Percentiles rank a stretch among this genome's conserved stretches.
phyloP scores from a whole-genome alignment of 2,329 filamentous ascomycete genomes.

The Coniella lustricola region DNA sequence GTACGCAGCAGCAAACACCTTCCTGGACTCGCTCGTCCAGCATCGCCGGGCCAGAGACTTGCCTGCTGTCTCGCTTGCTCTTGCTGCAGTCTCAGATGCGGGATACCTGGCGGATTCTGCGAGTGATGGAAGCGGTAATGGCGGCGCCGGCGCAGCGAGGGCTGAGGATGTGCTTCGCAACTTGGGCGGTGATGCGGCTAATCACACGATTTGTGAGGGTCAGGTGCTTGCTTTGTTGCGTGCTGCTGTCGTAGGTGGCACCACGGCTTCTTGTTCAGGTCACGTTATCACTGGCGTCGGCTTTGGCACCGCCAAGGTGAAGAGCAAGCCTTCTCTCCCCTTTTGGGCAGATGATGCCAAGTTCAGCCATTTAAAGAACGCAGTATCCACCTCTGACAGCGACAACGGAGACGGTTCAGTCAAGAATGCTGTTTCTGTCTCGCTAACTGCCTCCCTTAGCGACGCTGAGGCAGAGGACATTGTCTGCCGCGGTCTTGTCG shows the following conservation, averaged over 20 bases:
- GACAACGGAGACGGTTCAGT: conserved; percentile 32
- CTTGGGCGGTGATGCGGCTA: conserved; percentile 33
- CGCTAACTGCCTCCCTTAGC: conserved; percentile 34
- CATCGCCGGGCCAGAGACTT: conserved; percentile 28
- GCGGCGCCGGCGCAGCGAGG: conserved; percentile 33
- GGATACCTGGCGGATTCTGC: conserved; percentile 39
- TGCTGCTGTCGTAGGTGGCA: conserved; percentile 40
- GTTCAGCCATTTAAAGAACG: conserved; percentile 36
- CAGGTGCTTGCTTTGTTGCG: conserved; percentile 49
- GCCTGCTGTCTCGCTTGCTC: conserved; percentile 36
- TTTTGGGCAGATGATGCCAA: conserved; percentile 50
- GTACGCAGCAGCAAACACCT: conserved; percentile 39
- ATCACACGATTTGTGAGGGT: conserved; percentile 40
- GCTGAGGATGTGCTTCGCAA: conserved; percentile 35
- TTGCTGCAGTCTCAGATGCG: conserved; percentile 43
- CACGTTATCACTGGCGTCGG: conserved; percentile 50
- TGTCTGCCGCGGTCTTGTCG: conserved; percentile 38
- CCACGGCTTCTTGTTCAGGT: conserved; percentile 32
- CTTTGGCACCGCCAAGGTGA: conserved; percentile 25
- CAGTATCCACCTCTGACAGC: no score
- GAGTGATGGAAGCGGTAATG: no score
- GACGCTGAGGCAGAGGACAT: conserved; percentile 39
- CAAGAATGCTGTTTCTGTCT: conserved; percentile 22
- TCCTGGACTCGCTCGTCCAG: conserved; percentile 31
- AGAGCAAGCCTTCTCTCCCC: conserved; percentile 21